Evolutionary conservation across 1,284 basidiomycete genomes (phyloP).

Genomic region (Vanrija humicola): DNA sequence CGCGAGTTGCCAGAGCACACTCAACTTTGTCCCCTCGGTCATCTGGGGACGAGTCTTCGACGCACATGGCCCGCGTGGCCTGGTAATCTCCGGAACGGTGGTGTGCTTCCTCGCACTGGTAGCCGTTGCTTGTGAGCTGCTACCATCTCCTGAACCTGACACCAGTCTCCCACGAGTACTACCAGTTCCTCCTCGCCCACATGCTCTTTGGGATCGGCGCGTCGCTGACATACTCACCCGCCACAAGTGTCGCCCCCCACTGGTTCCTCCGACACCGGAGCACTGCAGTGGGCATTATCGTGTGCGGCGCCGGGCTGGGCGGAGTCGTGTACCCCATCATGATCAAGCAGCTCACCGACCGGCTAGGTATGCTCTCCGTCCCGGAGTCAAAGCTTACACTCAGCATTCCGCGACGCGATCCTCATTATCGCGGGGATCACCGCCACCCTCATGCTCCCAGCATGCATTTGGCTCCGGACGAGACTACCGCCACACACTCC

Average conservation of each 20-base stretch:
- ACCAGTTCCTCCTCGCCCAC: constrained; percentile 44
- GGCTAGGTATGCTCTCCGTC: background rate
- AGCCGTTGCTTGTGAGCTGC: constrained; percentile 21
- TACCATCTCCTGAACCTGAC: constrained; percentile 25
- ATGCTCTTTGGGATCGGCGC: constrained; percentile 36
- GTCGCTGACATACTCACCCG: constrained; percentile 37
- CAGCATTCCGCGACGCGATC: constrained; percentile 16
- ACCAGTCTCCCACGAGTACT: constrained; percentile 43
- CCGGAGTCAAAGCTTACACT: background rate
- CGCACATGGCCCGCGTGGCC: constrained; percentile 17
- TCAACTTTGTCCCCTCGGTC: constrained; percentile 12
- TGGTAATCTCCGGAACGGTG: constrained; percentile 18
- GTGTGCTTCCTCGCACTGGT: constrained; percentile 18
- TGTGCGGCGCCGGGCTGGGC: constrained; percentile 40
- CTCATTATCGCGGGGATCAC: constrained; percentile 23
- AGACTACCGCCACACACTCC: constrained; percentile 18
- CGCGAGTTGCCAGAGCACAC: constrained; percentile 10
- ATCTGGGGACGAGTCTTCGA: constrained; percentile 25
- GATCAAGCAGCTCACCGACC: constrained; percentile 21
- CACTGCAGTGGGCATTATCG: constrained; percentile 42
- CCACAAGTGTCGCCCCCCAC: constrained; percentile 40
- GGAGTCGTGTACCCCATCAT: constrained; percentile 46
- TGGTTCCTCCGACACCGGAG: constrained; percentile 43
- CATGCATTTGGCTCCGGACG: constrained; percentile 19
- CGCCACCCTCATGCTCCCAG: constrained; percentile 19